Evolutionary conservation across 495 filamentous ascomycete species (phyloP), one percentile per base, ranked within the genome.

Genomic region (Parachaetomium inaequale): DNA sequence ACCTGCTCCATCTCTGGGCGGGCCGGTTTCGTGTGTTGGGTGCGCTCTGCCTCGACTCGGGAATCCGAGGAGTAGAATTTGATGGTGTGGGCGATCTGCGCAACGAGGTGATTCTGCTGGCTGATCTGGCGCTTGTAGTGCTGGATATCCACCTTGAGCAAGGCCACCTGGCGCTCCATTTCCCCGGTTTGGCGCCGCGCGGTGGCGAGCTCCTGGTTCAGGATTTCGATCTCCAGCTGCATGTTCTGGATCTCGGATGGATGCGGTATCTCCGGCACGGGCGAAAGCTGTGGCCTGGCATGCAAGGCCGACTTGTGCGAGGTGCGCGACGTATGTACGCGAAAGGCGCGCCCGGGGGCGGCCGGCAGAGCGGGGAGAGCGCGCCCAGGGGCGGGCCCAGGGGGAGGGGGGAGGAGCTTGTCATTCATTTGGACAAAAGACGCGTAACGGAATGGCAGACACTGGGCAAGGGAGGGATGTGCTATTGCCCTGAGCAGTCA

Each of bases 201-300:
- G 29, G 50, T 53, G 29, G 50, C 50, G 4, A 53, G 50, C 50
- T 53, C 50, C 50, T 53, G 29, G 50, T 53, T 53, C 50, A 53
- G 50, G 28, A 53, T 34, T 4, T 53, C 50, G 50, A 53, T n/a
- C 50, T 53, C 50, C n/a, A 53, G 50, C 50, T 53, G 17, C n/a
- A 53, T 53, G 29, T 12, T 34, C 17, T 53, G 29, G 50, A 53
- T 34, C 50, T 53, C 50, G 50, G 50, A 34, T n/a, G 29, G 50
- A 36, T 53, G n/a, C 29, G n/a, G 50, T 53, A 53, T 53, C 50
- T 53, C 50, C n/a, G 6, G 28, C n/a, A 53, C 28, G n/a, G 50
- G 50, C 29, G 29, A 53, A n/a, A 53, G 50, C 50, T 32, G 29
- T 53, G 4, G 50, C 28, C n/a, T n/a, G n/a, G n/a, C n/a, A n/a